phyloP scores from a whole-genome alignment of 495 filamentous ascomycete species.

The Gamarada debralockiae region DNA sequence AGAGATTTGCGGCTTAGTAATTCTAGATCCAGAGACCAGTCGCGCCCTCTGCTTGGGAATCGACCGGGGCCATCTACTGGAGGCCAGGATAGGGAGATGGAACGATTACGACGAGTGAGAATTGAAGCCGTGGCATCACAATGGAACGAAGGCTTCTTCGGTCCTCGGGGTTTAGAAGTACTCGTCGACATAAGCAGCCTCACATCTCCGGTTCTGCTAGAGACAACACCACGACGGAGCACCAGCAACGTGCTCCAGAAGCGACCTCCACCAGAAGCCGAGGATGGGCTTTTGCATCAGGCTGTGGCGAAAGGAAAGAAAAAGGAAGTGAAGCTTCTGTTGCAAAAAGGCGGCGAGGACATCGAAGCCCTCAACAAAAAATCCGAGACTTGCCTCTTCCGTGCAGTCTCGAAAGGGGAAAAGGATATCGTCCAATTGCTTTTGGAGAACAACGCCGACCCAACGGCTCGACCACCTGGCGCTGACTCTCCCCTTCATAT shows the following conservation, averaged over 20 bases:
- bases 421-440: conserved; percentile 4
- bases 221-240: neutral
- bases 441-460: neutral
- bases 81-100: neutral
- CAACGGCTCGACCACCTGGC: neutral
- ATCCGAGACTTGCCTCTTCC: conserved; percentile 1
- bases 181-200: neutral
- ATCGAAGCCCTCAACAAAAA: conserved; percentile 8
- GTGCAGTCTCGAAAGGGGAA: neutral
- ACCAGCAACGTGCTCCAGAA: conserved; percentile 2
- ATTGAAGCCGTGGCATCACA: conserved; percentile 2
- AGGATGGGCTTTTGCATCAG: conserved; percentile 5
- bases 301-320: conserved; percentile 4
- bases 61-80: neutral
- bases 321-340: neutral
- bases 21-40: neutral
- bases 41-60: neutral
- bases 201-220: neutral
- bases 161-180: conserved; percentile 2
- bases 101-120: conserved; percentile 3
- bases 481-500: neutral
- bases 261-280: neutral
- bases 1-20: neutral
- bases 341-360: neutral
- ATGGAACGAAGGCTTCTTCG: conserved; percentile 11